A percentile compares a stretch with the other conserved stretches of the same genome.
These are phyloP conservation scores for Magnusiomyces tetraspermus DNA, from an alignment of 1,139 yeast genomes.

Conservation along the genomic window DNA sequence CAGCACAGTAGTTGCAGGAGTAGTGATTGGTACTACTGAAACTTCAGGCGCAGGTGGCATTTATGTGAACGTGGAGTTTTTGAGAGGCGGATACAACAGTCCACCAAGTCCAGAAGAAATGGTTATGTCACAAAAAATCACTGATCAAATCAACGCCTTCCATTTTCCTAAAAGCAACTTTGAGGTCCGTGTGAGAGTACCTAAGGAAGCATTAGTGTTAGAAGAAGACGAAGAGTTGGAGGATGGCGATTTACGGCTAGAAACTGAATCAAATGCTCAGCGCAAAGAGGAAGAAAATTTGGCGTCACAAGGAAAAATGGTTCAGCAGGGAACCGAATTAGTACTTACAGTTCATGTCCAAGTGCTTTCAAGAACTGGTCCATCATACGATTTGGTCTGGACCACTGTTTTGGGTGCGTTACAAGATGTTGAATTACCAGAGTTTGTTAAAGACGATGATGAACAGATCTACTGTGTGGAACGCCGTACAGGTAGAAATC, in stretches of 20 bases:
- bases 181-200: slow-evolving; percentile 15
- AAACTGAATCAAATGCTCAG: slow-evolving; percentile 8
- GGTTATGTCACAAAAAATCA: slow-evolving; percentile 61
- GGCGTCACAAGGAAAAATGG: slow-evolving; percentile 6
- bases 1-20: slow-evolving; percentile 67
- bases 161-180: slow-evolving; percentile 28
- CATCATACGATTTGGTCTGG: slow-evolving; percentile 72
- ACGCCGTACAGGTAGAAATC: slow-evolving; percentile 22
- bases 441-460: slow-evolving; percentile 38
- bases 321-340: slow-evolving; percentile 43
- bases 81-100: slow-evolving; percentile 42
- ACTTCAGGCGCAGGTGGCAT: slow-evolving; percentile 37
- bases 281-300: slow-evolving; percentile 9
- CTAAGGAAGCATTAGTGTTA: slow-evolving; percentile 6
- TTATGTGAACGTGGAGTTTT: slow-evolving; percentile 73
- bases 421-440: slow-evolving; percentile 51
- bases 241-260: slow-evolving; percentile 24
- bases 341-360: slow-evolving; percentile 67
- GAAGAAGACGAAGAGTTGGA: slow-evolving; percentile 38
- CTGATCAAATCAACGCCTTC: slow-evolving; percentile 39
- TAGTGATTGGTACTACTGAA: slow-evolving; percentile 55
- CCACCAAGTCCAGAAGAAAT: slow-evolving; percentile 87
- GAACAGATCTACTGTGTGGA: slow-evolving; percentile 6
- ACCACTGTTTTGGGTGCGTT: slow-evolving; percentile 59
- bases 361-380: slow-evolving; percentile 74